These are phyloP conservation scores for Primulina eburnea DNA, from an alignment of 257 asterid species.

Conservation along the genomic window DNA sequence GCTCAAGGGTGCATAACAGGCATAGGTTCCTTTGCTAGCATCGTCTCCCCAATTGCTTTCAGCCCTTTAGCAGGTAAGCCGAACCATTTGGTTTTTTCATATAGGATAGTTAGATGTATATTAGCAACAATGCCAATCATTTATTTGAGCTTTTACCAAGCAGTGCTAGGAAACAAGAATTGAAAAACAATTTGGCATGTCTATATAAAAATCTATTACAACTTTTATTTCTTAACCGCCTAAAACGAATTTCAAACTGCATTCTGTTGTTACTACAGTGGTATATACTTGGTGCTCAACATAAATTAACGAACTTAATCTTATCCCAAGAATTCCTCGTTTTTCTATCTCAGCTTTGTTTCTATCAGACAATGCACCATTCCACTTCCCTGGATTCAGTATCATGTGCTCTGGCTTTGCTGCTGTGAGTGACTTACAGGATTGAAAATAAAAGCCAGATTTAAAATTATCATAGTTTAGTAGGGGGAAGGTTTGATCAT, in stretches of 20 bases:
- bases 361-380: constrained; percentile 73
- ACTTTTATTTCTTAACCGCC: too few relatives aligned
- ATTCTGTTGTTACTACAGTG: too few relatives aligned
- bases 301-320: not conserved
- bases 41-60: constrained; percentile 76
- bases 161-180: not conserved
- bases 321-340: not conserved
- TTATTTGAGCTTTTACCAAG: not conserved
- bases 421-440: constrained; percentile 47
- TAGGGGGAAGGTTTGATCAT: not conserved
- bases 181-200: not conserved
- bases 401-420: constrained; percentile 68
- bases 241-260: too few relatives aligned
- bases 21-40: constrained; percentile 60
- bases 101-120: not conserved
- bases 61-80: constrained; percentile 76
- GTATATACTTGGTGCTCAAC: too few relatives aligned
- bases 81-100: not conserved
- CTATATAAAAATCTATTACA: too few relatives aligned
- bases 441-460: not conserved
- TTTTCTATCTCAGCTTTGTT: constrained; percentile 49
- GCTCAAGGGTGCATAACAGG: constrained; percentile 93
- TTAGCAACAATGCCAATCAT: not conserved
- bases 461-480: not conserved
- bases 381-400: constrained; percentile 89